These are phyloP conservation scores for Diaporthe citri DNA, from an alignment of 2,329 filamentous ascomycete species.

Conservation along the genomic window DNA sequence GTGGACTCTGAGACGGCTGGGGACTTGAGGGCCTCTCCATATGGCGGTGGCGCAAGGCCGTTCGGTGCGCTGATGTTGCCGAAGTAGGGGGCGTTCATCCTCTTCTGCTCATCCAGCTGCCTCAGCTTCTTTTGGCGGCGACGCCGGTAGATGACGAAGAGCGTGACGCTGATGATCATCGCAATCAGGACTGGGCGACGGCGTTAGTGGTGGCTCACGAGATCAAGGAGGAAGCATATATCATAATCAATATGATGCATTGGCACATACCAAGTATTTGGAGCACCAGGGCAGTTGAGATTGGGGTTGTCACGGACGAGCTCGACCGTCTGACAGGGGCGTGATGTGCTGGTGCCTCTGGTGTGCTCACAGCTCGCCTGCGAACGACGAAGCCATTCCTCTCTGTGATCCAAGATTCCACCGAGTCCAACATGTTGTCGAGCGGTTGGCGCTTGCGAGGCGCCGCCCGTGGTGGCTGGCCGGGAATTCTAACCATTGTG, in stretches of 20 bases:
- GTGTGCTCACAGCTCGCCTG: not conserved
- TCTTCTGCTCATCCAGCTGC: not conserved
- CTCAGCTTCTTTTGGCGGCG: not conserved
- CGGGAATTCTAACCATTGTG: conserved; percentile 25
- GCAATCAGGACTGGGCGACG: conserved; percentile 5
- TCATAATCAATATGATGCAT: not conserved
- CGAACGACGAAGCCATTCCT: conserved; percentile 14
- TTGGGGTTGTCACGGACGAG: not conserved
- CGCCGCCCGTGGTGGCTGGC: conserved; percentile 7
- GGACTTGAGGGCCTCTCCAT: conserved; percentile 28
- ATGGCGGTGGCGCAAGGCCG: conserved; percentile 31
- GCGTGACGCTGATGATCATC: conserved; percentile 14
- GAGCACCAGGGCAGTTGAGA: conserved; percentile 20
- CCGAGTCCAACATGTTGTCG: conserved; percentile 29
- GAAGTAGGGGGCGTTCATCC: conserved; percentile 8
- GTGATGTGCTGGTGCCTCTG: not conserved
- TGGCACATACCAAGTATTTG: conserved; percentile 30
- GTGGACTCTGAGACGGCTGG: conserved; percentile 19
- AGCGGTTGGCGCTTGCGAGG: conserved; percentile 16
- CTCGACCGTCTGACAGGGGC: not conserved
- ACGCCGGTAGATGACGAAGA: conserved; percentile 6
- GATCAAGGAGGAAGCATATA: not conserved
- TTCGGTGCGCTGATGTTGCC: conserved; percentile 29
- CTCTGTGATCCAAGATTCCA: conserved; percentile 7
- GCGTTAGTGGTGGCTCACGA: not conserved